Base-by-base conservation (phyloP, 2,329 filamentous ascomycete species). In the Thermomyces lanuginosus region DNA sequence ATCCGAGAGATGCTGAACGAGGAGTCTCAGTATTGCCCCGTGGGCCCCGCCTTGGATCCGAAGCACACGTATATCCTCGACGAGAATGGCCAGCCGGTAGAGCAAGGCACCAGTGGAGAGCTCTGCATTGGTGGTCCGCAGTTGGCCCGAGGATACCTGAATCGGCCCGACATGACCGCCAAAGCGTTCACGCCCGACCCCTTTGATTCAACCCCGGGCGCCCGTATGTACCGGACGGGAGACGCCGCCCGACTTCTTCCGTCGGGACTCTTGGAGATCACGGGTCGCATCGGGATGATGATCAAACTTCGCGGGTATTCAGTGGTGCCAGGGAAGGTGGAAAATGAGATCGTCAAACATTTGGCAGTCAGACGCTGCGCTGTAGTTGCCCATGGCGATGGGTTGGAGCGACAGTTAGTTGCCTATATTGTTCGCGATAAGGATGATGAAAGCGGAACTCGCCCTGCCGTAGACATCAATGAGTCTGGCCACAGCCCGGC, bases 291-390 rank as follows among this genome's bases (percentile, higher is more conserved):
- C 1, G 76, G 76, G 8, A 69, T 72, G 8, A 82, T 83, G 76
- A 82, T 83, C 55, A 83, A 83, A 53, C 66, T 81, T 7, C 69
- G 77, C 31, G 77, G 77, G 1, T 83, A 82, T 43, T 81, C 75
- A 1, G 73, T 83, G 3, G 76, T 82, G 13, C 77, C 77, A 4
- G 72, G 72, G 5, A 79, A 79, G 32, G 76, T 83, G 1, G 76
- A 84, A 45, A 76, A 72, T 38, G 69, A 72, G 4, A 77, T 84
- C 31, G 60, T 72, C 29, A 67, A 70, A 37, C 63, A 78, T 36
- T 54, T 84, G 16, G 76, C 75, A 8, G 76, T 83, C 27, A 68
- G 66, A 2, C 67, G 73, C 25, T 82, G 77, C 36, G 76, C 72
- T 1, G 76, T 86, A 0, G 55, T 76, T 12, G 69, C 76, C n/a